phyloP scores from a whole-genome alignment of 768 basidiomycete species.

The Suillus hirtellus region DNA sequence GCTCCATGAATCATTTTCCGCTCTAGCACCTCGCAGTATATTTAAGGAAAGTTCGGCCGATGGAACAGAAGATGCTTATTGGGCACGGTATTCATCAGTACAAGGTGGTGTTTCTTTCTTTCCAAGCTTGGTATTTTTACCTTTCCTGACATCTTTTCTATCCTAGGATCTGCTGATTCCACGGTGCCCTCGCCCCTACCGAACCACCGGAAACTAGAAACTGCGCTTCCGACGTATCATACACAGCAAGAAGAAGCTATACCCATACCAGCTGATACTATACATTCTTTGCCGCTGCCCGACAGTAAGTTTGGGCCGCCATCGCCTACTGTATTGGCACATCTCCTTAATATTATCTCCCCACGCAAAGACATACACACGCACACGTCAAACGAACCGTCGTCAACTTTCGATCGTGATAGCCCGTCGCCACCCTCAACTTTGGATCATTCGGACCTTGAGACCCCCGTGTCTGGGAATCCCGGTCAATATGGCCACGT shows the following conservation, averaged over 20 bases:
- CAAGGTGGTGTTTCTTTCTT: conserved; percentile 53
- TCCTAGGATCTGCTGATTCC: conserved; percentile 69
- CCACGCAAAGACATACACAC: conserved; percentile 23
- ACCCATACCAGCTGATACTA: conserved; percentile 20
- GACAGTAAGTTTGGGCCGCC: conserved; percentile 22
- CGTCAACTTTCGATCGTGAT: conserved; percentile 9
- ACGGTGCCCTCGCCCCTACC: conserved; percentile 56
- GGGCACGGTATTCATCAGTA: conserved; percentile 70
- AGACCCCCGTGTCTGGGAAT: conserved; percentile 23
- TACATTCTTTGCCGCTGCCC: conserved; percentile 17
- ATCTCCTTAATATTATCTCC: conserved; percentile 29
- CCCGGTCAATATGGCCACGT: conserved; percentile 15
- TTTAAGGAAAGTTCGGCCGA: conserved; percentile 7
- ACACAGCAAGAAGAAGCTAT: conserved; percentile 13
- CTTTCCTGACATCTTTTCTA: conserved; percentile 8
- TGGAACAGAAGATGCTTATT: conserved; percentile 62
- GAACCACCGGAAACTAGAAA: conserved; percentile 28
- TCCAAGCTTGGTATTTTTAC: conserved; percentile 1
- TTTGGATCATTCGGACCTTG: conserved; percentile 24
- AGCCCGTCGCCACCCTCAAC: conserved; percentile 20
- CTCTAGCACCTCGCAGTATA: conserved; percentile 22
- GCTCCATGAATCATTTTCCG: conserved; percentile 29
- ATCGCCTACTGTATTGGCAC: conserved; percentile 25
- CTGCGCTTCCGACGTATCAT: conserved; percentile 11
- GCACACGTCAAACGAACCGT: conserved; percentile 14